phyloP scores from a whole-genome alignment of 2,329 filamentous ascomycete species.

The Neurospora sp. region DNA sequence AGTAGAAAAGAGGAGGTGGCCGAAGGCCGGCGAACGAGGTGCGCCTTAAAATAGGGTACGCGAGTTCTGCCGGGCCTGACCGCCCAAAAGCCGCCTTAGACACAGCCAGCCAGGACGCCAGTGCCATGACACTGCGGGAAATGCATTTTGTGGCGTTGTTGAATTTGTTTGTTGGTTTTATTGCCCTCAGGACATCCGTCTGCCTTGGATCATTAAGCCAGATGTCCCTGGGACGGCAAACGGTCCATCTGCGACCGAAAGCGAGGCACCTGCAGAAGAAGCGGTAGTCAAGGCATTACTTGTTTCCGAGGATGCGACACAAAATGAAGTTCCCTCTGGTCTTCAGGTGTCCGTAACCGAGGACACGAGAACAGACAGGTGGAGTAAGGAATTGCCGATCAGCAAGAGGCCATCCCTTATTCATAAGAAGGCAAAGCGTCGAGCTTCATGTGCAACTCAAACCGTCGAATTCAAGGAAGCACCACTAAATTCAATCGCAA shows the following conservation, averaged over 20 bases:
- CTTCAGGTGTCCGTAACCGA: neutral
- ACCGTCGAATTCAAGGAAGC: rapidly evolving
- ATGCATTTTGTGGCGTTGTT: neutral
- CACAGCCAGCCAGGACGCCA: too few relatives aligned
- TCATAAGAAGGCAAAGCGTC: neutral
- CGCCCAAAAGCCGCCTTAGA: too few relatives aligned
- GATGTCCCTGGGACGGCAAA: rapidly evolving
- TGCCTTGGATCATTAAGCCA: neutral
- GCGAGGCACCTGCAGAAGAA: neutral
- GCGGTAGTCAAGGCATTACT: too few relatives aligned
- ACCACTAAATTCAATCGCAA: rapidly evolving
- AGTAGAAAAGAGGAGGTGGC: too few relatives aligned
- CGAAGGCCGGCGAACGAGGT: too few relatives aligned
- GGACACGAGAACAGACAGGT: neutral
- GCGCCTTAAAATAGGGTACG: too few relatives aligned
- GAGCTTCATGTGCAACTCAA: neutral
- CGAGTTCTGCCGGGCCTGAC: too few relatives aligned
- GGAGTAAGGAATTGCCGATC: neutral
- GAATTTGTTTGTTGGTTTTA: neutral
- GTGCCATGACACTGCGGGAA: neutral
- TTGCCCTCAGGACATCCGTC: neutral
- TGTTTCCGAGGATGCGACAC: neutral
- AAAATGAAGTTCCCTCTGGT: neutral
- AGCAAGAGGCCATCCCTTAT: neutral
- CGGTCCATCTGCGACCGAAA: rapidly evolving